Evolutionary conservation across 805 yeast genomes (phyloP), one percentile per base, ranked within the genome.

Genomic region (Cyberlindnera samutprakarnensis): DNA sequence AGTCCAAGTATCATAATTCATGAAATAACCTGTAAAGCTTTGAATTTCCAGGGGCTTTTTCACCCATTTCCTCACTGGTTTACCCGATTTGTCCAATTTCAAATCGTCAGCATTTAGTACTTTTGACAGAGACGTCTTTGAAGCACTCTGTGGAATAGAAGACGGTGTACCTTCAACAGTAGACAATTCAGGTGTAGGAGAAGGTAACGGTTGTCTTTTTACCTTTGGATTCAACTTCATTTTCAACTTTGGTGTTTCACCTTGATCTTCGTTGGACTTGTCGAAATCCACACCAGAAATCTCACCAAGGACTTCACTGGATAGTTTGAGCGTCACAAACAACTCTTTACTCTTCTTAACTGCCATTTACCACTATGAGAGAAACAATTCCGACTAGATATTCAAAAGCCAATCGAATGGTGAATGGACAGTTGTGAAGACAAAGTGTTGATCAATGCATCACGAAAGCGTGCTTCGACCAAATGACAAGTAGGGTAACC

Each of bases 1-100:
- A 7, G 45, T 43, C 74, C 72, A 68, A 11, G 57, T 43, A 5
- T 37, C 31, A 28, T 66, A 46, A 2, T 49, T 39, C 41, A 61
- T 61, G 16, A 46, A 50, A 36, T 55, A 60, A 5, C 74, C 73
- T 0, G 75, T 67, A 38, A 70, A 69, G 17, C 66, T 57, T 35
- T 58, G 61, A 23, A 70, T 45, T 10, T 49, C 48, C 8, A 68
- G 32, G 1, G 63, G 62, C 28, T 51, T 47, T 37, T 61, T 60
- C 8, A 35, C 39, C 77, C 77, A 70, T 35, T 54, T 55, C 28
- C 75, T 53, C 28, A 65, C 59, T 13, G 64, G 63, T 23, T 47
- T 54, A 4, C 70, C 70, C 15, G 61, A 47, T 14, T 67, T 59
- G 38, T 70, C 72, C 18, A 70, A 46, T 27, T 39, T 39, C 25